Percentiles rank a stretch among this genome's conserved stretches.
Conservation (phyloP, 768 basidiomycete species). For the Favolaschia claudopus region DNA sequence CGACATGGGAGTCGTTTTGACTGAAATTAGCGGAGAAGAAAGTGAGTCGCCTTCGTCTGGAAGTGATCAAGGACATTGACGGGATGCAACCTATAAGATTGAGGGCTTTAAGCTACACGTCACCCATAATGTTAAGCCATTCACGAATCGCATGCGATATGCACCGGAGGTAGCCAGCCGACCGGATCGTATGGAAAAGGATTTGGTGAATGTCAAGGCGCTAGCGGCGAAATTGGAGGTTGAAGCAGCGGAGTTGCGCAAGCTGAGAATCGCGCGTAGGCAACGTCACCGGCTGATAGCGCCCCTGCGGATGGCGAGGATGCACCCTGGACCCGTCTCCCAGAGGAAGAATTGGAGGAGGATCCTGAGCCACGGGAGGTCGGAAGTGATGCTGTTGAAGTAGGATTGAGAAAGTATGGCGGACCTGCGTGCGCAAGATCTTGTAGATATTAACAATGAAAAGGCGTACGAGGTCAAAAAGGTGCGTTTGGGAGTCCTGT, state of each 20-base stretch:
- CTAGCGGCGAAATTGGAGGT: conserved; percentile 81
- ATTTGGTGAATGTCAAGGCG: conserved; percentile 76
- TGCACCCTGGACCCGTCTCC: conserved; percentile 40
- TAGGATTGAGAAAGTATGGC: conserved; percentile 80
- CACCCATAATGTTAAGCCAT: conserved; percentile 79
- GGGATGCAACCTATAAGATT: conserved; percentile 73
- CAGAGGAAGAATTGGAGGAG: conserved; percentile 57
- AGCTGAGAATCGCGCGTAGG: conserved; percentile 38
- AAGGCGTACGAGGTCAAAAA: conserved; percentile 74
- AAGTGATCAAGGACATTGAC: no score
- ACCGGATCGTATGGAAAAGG: conserved; percentile 82
- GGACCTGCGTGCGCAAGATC: conserved; percentile 71
- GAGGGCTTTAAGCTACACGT: conserved; percentile 95
- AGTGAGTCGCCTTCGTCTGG: no score
- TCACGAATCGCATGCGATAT: conserved; percentile 78
- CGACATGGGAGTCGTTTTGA: conserved; percentile 78
- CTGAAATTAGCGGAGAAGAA: conserved; percentile 84
- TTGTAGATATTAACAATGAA: conserved; percentile 67
- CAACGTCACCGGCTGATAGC: conserved; percentile 35
- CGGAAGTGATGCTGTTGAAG: conserved; percentile 84
- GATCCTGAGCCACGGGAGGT: conserved; percentile 66
- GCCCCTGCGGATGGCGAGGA: conserved; percentile 24
- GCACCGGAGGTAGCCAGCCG: conserved; percentile 85
- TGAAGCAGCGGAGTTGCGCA: conserved; percentile 64
- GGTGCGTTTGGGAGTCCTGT: conserved; percentile 50